Evolutionary conservation across 306 rosid species (phyloP).

Genomic region (Rosa chinensis): DNA sequence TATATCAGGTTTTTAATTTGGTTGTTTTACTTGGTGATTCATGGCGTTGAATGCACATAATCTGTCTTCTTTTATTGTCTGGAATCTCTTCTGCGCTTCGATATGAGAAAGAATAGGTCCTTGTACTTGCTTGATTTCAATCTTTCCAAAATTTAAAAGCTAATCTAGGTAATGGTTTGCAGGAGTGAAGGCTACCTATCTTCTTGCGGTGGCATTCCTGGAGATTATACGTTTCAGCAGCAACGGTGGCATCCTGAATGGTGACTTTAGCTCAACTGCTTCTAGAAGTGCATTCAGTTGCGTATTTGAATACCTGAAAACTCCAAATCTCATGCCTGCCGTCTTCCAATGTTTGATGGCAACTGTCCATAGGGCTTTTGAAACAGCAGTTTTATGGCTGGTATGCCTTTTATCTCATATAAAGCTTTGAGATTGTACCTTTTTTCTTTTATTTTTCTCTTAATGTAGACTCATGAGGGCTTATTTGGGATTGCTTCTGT

Average conservation of each 20-base stretch:
- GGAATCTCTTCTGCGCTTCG: not conserved
- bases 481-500: not conserved
- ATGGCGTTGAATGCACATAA: not conserved
- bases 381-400: slow-evolving; percentile 88
- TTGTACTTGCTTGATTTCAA: not conserved
- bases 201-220: slow-evolving; percentile 94
- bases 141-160: not conserved
- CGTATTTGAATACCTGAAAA: slow-evolving; percentile 93
- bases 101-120: not conserved
- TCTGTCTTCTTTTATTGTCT: slow-evolving; percentile 13
- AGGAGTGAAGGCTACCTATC: slow-evolving; percentile 99
- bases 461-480: not conserved
- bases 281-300: slow-evolving; percentile 93
- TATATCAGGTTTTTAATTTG: slow-evolving; percentile 71
- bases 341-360: slow-evolving; percentile 93
- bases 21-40: not conserved
- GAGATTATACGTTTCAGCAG: slow-evolving; percentile 97
- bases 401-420: slow-evolving; percentile 46
- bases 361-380: slow-evolving; percentile 88
- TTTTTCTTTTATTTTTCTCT: not conserved
- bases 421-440: slow-evolving; percentile 22
- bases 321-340: slow-evolving; percentile 93
- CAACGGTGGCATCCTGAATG: slow-evolving; percentile 95
- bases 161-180: slow-evolving; percentile 28
- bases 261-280: slow-evolving; percentile 54